Conservation (phyloP, 1,139 yeast species). For the Saccharomycopsis crataegensis region DNA sequence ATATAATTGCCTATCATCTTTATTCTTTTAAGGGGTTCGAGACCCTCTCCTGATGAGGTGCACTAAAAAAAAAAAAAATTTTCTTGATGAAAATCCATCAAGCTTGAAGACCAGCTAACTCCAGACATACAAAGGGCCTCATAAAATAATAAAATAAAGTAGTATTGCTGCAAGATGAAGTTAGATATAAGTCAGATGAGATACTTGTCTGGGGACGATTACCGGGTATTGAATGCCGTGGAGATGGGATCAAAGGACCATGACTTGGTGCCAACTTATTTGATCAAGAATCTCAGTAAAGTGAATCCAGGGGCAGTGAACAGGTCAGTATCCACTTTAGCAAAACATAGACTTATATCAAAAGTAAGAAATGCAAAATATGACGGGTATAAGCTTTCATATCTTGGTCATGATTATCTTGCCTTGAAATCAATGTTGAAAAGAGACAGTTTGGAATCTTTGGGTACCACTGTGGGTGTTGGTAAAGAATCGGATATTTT, state of each 20-base stretch:
- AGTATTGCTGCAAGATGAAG: conserved; percentile 49
- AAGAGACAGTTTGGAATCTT: conserved; percentile 63
- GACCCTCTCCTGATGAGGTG: background rate
- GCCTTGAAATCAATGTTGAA: conserved; percentile 85
- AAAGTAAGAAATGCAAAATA: conserved; percentile 78
- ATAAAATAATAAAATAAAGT: background rate
- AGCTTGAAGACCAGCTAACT: background rate
- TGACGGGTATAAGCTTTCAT: conserved; percentile 88
- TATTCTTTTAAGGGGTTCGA: background rate
- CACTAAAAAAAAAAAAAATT: background rate
- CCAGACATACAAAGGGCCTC: background rate
- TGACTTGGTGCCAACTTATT: conserved; percentile 84
- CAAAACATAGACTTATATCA: conserved; percentile 73
- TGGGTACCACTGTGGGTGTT: conserved; percentile 88
- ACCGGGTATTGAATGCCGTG: conserved; percentile 79
- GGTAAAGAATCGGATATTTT: conserved; percentile 97
- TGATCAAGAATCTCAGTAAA: conserved; percentile 77
- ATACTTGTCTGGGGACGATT: conserved; percentile 84
- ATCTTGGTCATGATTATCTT: conserved; percentile 83
- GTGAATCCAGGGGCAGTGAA: conserved; percentile 72
- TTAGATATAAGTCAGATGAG: conserved; percentile 90
- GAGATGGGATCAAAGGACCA: conserved; percentile 90
- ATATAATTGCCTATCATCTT: background rate
- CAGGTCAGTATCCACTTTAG: conserved; percentile 75
- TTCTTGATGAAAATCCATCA: background rate